Base-by-base conservation (phyloP, 1,284 basidiomycete species). In the Trichosporon inkin region DNA sequence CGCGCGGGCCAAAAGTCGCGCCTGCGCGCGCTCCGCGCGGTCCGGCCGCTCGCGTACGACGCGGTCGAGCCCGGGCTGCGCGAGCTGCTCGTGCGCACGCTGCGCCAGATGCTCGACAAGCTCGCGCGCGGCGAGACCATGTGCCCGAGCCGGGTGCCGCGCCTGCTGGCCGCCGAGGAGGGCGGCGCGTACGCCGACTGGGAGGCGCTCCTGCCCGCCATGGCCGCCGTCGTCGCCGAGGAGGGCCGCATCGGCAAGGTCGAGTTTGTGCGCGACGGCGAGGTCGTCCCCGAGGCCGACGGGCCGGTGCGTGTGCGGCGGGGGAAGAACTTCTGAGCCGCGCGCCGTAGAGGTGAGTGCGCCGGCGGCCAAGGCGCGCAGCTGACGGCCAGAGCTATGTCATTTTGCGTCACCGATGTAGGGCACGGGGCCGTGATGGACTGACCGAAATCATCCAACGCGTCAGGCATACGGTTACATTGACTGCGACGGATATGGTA, bases 1-100 rank as follows among this genome's bases (percentile, higher is more conserved):
- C 52, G 60, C 32, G 35, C 41, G 16, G 24, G 37, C 14, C 56
- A 57, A 37, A 62, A 62, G 56, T 53, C 51, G 28, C 56, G 60
- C 16, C n/a, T 57, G 4, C 37, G 44, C 16, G 56, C 56, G 10
- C 56, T 62, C 6, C 49, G 56, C 6, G 37, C 56, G 16, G 41
- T 49, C 24, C 16, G 16, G 22, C 22, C 44, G 7, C 16, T 49
- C 24, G 44, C 22, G 53, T 24, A 39, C n/a, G 10, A 37, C 14
- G 38, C 34, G 24, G 37, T 55, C 39, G 38, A 38, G 19, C 17
- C 17, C n/a, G 19, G 6, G 19, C 40, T 61, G 39, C 20, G 51
- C n/a, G 40, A 41, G 20, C 24, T 49, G 10, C 44, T 49, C 2
- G 5, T 8, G 6, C 44, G 44, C 44, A 44, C 59, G 24, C 39